These are phyloP conservation scores for Peronospora belbahrii DNA, from an alignment of 352 stramenopile genomes.

Conservation along the genomic window DNA sequence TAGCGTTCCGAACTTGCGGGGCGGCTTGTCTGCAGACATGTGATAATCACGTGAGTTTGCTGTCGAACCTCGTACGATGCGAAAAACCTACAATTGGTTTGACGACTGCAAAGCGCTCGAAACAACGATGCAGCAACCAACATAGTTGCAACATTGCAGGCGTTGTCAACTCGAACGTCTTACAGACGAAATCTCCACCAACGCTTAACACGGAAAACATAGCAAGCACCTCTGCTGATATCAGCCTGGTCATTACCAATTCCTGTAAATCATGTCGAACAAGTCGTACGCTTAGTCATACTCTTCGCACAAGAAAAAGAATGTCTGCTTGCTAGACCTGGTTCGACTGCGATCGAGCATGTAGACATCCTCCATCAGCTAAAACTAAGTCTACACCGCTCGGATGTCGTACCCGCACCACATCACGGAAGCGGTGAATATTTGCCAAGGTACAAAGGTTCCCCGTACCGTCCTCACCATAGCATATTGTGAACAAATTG, in stretches of 20 bases:
- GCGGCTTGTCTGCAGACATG: constrained; percentile 50
- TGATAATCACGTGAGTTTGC: neutral
- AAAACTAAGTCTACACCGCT: constrained; percentile 49
- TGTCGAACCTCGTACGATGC: neutral
- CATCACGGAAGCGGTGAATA: constrained; percentile 41
- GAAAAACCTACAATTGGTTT: constrained; percentile 40
- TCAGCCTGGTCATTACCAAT: constrained; percentile 47
- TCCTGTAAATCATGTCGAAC: constrained; percentile 28
- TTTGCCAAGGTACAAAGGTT: constrained; percentile 58
- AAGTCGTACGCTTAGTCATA: neutral
- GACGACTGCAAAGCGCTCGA: constrained; percentile 52
- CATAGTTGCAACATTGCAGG: constrained; percentile 52
- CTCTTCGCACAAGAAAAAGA: neutral
- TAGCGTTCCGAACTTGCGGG: constrained; percentile 78
- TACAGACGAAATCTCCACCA: constrained; percentile 62
- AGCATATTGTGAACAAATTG: constrained; percentile 39
- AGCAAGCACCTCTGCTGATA: constrained; percentile 48
- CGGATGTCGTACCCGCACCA: constrained; percentile 24
- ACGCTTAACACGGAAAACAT: constrained; percentile 48
- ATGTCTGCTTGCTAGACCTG: constrained; percentile 37
- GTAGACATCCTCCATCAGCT: constrained; percentile 64
- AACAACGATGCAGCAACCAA: constrained; percentile 57
- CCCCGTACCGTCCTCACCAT: constrained; percentile 63
- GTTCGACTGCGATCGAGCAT: constrained; percentile 49
- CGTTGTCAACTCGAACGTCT: constrained; percentile 71